Conservation (phyloP, 1,284 basidiomycete genomes). For the Phellopilus nigrolimitatus region DNA sequence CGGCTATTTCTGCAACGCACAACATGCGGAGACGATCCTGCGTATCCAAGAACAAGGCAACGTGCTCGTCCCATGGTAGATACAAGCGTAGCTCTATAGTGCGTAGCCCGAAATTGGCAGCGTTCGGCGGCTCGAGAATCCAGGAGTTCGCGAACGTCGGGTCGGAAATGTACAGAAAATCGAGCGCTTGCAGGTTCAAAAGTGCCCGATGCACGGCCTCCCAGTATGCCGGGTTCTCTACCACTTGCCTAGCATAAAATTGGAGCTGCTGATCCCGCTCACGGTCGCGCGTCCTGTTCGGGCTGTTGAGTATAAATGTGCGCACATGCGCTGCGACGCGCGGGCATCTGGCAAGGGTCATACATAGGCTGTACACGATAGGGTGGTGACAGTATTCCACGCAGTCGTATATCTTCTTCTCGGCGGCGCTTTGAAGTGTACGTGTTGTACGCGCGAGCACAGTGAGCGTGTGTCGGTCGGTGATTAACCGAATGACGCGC, state of each 20-base stretch:
- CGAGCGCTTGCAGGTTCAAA: slow-evolving; percentile 8
- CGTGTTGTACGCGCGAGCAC: slow-evolving; percentile 15
- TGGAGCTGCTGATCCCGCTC: slow-evolving; percentile 4
- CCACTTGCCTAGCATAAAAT: not conserved
- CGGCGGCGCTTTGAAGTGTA: slow-evolving; percentile 16
- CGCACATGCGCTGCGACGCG: slow-evolving; percentile 15
- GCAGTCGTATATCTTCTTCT: slow-evolving; percentile 15
- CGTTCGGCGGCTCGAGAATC: slow-evolving; percentile 7
- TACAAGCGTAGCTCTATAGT: slow-evolving; percentile 9
- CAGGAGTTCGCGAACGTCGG: slow-evolving; percentile 8
- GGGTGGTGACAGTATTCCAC: slow-evolving; percentile 13
- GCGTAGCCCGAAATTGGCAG: not conserved
- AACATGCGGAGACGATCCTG: slow-evolving; percentile 11
- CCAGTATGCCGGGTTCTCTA: slow-evolving; percentile 12
- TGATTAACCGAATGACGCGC: not conserved
- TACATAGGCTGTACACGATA: not conserved
- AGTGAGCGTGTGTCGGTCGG: slow-evolving; percentile 5
- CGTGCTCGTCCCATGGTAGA: slow-evolving; percentile 13
- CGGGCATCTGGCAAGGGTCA: slow-evolving; percentile 6
- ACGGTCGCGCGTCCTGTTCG: not conserved
- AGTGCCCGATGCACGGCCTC: slow-evolving; percentile 5
- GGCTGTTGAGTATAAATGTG: slow-evolving; percentile 4
- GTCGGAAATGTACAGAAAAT: slow-evolving; percentile 9
- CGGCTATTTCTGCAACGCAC: slow-evolving; percentile 2
- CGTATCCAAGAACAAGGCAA: slow-evolving; percentile 13